phyloP scores from a whole-genome alignment of 305 asterid species.

The Fraxinus angustifolia region DNA sequence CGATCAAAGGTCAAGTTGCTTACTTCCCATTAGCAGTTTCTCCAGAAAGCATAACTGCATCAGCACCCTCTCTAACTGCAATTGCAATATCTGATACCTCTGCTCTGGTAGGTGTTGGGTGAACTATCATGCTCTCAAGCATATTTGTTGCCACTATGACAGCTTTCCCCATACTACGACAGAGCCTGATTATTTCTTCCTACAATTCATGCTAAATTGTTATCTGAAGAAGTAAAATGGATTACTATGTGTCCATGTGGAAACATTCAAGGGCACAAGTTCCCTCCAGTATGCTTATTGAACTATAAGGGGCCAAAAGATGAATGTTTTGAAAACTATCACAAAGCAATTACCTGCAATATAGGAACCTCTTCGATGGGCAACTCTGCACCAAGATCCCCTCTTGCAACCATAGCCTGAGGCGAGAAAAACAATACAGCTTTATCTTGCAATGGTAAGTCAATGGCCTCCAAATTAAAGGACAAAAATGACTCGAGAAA shows the following conservation, averaged over 20 bases:
- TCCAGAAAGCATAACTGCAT: constrained; percentile 99
- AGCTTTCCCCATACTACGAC: constrained; percentile 96
- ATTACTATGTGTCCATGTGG: not conserved
- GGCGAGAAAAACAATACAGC: not conserved
- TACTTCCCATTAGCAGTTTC: constrained; percentile 98
- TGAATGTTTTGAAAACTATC: not conserved
- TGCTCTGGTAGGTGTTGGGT: constrained; percentile 95
- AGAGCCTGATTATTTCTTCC: constrained; percentile 84
- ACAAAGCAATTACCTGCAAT: constrained; percentile 62
- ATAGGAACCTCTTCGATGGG: constrained; percentile 97
- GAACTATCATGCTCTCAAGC: constrained; percentile 98
- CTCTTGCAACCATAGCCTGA: constrained; percentile 78
- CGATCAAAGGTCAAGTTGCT: constrained; percentile 28
- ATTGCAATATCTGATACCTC: constrained; percentile 95
- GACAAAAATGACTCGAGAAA: constrained; percentile 9
- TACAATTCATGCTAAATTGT: constrained; percentile 24
- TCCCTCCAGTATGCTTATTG: not conserved
- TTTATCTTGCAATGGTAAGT: constrained; percentile 16
- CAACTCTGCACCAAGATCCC: constrained; percentile 96
- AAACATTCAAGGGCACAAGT: not conserved
- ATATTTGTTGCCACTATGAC: constrained; percentile 96
- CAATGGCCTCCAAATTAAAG: not conserved
- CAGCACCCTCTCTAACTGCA: constrained; percentile 93
- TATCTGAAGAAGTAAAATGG: not conserved
- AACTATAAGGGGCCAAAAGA: not conserved